Conservation (phyloP, 176 grass and related monocot species). For the Carex littledalei region DNA sequence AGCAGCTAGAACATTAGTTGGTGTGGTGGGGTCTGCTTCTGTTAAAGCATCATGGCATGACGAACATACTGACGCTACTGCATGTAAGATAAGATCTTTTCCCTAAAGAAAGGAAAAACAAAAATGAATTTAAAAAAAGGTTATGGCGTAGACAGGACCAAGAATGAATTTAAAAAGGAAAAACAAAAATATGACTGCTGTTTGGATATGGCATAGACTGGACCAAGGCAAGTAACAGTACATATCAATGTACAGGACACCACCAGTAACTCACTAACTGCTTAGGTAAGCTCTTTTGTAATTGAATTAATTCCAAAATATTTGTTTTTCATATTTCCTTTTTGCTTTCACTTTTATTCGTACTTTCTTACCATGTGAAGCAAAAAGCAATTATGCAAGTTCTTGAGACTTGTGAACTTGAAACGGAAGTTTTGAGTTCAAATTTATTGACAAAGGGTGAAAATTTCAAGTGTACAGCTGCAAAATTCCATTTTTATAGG, state of each 20-base stretch:
- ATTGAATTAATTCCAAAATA: background rate
- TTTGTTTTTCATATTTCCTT: background rate
- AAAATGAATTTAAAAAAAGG: constrained; percentile 17
- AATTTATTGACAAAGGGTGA: background rate
- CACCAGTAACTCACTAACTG: background rate
- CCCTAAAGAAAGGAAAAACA: constrained; percentile 41
- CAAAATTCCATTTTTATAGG: background rate
- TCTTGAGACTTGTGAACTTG: background rate
- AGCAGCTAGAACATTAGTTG: constrained; percentile 51
- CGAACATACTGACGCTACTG: constrained; percentile 67
- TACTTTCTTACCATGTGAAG: background rate
- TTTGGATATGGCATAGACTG: background rate
- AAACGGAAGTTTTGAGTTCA: background rate
- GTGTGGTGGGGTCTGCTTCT: constrained; percentile 48
- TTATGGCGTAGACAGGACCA: background rate
- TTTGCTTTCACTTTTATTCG: background rate
- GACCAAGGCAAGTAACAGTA: background rate
- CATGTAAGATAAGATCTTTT: constrained; percentile 84
- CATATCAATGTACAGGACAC: background rate
- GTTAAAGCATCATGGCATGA: constrained; percentile 72
- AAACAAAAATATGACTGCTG: background rate
- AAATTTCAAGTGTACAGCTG: background rate
- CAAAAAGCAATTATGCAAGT: constrained; percentile 1
- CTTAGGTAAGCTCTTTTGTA: background rate
- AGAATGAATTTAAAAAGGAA: constrained; percentile 19